Percentiles rank a stretch among this genome's conserved stretches.
phyloP scores from a whole-genome alignment of 441 rosid species.

The Raphanus hybrid region DNA sequence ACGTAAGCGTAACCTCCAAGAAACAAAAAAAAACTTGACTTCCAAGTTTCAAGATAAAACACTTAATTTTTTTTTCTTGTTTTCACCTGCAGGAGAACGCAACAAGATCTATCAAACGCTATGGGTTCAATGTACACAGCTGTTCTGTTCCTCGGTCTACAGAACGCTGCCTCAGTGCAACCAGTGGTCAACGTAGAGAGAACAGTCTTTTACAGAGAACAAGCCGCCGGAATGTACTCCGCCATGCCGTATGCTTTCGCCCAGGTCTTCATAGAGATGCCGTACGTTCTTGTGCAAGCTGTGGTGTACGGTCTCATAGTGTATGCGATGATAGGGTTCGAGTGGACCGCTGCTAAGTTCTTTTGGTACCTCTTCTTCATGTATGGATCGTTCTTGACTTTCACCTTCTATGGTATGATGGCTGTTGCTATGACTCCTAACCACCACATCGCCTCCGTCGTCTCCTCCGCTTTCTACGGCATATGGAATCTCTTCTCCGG shows the following conservation, averaged over 20 bases:
- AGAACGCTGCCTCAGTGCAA: conserved; percentile 62
- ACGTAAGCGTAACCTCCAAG: conserved; percentile 46
- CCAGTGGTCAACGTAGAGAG: conserved; percentile 83
- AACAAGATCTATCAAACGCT: conserved; percentile 72
- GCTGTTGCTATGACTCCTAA: conserved; percentile 72
- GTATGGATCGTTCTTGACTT: conserved; percentile 68
- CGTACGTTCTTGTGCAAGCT: conserved; percentile 60
- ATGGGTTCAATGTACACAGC: conserved; percentile 89
- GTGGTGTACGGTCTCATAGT: conserved; percentile 54
- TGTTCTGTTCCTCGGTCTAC: conserved; percentile 68
- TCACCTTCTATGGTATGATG: conserved; percentile 85
- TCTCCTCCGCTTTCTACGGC: conserved; percentile 56
- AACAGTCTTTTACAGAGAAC: conserved; percentile 81
- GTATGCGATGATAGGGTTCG: conserved; percentile 74
- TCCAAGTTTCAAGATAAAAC: neutral
- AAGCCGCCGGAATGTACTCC: conserved; percentile 92
- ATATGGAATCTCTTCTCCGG: conserved; percentile 82
- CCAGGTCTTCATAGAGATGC: conserved; percentile 72
- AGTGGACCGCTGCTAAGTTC: conserved; percentile 64
- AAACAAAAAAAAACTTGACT: neutral
- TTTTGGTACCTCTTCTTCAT: conserved; percentile 77
- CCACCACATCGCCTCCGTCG: conserved; percentile 61
- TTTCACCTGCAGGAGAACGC: conserved; percentile 26
- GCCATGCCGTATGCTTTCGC: conserved; percentile 87
- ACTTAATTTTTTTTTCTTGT: neutral